Evolutionary conservation across 2,329 filamentous ascomycete species (phyloP).

Genomic region (Raffaelea albimanens): DNA sequence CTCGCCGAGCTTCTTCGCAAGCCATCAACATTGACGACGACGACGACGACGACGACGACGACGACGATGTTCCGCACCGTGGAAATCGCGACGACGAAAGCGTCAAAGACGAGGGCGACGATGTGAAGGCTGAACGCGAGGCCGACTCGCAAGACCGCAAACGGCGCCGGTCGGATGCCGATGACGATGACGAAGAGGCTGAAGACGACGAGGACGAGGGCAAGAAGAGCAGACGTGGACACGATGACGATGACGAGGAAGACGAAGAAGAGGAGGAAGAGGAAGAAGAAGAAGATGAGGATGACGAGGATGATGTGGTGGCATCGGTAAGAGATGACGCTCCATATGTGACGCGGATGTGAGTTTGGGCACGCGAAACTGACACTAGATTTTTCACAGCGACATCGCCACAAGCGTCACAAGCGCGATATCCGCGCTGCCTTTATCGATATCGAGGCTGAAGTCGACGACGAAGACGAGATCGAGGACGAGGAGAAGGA

Average conservation of each 20-base stretch:
- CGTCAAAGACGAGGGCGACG: constrained; percentile 26
- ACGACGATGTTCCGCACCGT: background rate
- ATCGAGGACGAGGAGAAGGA: constrained; percentile 85
- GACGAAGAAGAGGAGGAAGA: constrained; percentile 27
- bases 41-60: constrained; percentile 23
- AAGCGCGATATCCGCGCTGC: constrained; percentile 61
- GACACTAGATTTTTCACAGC: constrained; percentile 23
- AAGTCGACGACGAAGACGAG: constrained; percentile 92
- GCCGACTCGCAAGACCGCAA: constrained; percentile 10
- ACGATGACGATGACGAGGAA: constrained; percentile 23
- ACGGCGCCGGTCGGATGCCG: constrained; percentile 21
- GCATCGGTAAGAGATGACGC: constrained; percentile 23
- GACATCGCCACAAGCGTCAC: constrained; percentile 72
- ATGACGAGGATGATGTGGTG: constrained; percentile 34
- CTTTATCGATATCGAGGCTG: constrained; percentile 96
- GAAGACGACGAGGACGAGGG: constrained; percentile 5
- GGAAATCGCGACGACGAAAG: constrained; percentile 30
- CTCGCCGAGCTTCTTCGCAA: constrained; percentile 6
- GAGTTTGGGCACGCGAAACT: background rate
- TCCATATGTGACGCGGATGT: background rate
- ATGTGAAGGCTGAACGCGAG: constrained; percentile 31
- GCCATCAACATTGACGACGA: constrained; percentile 18
- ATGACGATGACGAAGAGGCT: constrained; percentile 13
- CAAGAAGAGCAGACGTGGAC: constrained; percentile 5
- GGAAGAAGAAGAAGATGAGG: constrained; percentile 30